Conservation (phyloP, 352 stramenopile species). For the Salisapilia sapeloensis region DNA sequence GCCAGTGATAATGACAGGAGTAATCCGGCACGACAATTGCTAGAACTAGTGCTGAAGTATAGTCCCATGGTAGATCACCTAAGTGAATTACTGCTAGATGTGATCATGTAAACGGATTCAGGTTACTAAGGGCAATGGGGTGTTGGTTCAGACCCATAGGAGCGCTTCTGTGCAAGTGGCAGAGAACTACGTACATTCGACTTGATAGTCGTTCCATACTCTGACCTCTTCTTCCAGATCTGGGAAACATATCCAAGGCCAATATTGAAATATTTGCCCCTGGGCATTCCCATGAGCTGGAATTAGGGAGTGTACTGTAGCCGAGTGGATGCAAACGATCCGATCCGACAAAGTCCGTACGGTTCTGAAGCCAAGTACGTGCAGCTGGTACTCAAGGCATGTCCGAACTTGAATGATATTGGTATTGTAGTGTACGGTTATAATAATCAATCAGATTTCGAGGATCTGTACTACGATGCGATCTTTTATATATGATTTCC, state of each 20-base stretch:
- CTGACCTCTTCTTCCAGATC: conserved; percentile 20
- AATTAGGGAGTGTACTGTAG: conserved; percentile 15
- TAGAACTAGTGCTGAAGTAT: conserved; percentile 13
- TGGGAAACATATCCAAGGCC: conserved; percentile 22
- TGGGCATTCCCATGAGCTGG: conserved; percentile 23
- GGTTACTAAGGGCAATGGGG: conserved; percentile 18
- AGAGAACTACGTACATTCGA: conserved; percentile 16
- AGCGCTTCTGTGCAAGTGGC: conserved; percentile 15
- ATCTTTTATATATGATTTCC: conserved; percentile 7
- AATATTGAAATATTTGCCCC: conserved; percentile 9
- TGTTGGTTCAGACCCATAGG: conserved; percentile 13
- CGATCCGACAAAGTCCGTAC: conserved; percentile 3
- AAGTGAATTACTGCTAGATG: conserved; percentile 29
- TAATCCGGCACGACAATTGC: too few relatives aligned
- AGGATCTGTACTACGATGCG: conserved; percentile 6
- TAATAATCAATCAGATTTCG: conserved; percentile 13
- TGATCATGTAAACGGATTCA: conserved; percentile 13
- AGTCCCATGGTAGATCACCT: conserved; percentile 40
- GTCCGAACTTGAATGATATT: conserved; percentile 12
- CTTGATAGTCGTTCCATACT: conserved; percentile 16
- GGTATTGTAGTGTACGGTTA: conserved; percentile 20
- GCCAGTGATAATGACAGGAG: too few relatives aligned
- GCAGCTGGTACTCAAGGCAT: conserved; percentile 10
- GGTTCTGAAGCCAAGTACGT: conserved; percentile 11
- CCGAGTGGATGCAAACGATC: neutral